Evolutionary conservation across 192 early-diverging fungal genomes (phyloP), one percentile per base, ranked within the genome.

Genomic region (Allomyces macrogynus): DNA sequence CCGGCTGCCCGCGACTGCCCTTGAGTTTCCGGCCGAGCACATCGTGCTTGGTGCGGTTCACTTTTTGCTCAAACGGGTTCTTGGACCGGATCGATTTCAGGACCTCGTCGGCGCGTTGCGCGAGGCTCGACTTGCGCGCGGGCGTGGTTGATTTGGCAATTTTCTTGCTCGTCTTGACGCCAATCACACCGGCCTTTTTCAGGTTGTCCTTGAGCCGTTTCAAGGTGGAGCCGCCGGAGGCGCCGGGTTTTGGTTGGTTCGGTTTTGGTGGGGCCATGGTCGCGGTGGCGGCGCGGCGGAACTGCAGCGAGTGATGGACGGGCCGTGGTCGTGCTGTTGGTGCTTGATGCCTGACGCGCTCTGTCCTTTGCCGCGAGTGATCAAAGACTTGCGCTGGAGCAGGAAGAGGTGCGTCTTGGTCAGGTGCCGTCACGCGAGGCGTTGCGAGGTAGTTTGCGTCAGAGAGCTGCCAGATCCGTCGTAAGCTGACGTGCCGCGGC

Each of bases 21-120:
- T 91, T 91, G 44, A 87, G 77, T 66, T 86, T 92, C 12, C 87
- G 77, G 23, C 89, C 89, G 18, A 96, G 69, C 4, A 96, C 81
- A 23, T 89, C 84, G 67, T 90, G 85, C 73, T 97, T 95, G 64
- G 76, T 77, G 23, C 78, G 78, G 66, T 85, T 88, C 62, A 84
- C 71, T 73, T 93, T 87, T 64, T 87, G 70, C 66, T 97, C 96
- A 64, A 95, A 99, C 4, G 93, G 96, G 74, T 95, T 98, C 64
- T 61, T 81, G 70, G 66, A 77, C 74, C 43, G 62, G 63, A 23
- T 70, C 68, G 16, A 76, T 71, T 66, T 75, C 43, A 66, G 72
- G 4, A 75, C 18, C 68, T 74, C 64, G 22, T 68, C 54, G 22
- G 67, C 23, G 32, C 68, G 44, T 40, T 16, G 12, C 26, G 20